These are phyloP conservation scores for Fusarium secorum DNA, from an alignment of 2,329 filamentous ascomycete genomes.

Conservation along the genomic window DNA sequence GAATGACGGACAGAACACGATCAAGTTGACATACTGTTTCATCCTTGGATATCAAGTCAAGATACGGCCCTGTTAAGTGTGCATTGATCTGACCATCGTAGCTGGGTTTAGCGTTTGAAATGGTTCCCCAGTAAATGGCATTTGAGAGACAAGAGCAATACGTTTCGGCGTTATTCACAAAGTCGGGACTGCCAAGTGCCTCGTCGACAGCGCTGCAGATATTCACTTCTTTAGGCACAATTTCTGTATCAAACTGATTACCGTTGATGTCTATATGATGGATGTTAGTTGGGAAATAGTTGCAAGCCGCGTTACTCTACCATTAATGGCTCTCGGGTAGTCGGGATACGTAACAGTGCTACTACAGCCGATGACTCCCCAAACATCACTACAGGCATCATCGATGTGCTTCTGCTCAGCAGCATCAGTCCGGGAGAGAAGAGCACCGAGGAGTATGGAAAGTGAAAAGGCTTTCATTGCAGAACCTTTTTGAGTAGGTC, in stretches of 20 bases:
- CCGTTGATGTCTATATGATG: neutral
- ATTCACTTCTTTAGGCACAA: neutral
- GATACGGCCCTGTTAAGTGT: neutral
- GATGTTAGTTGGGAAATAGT: fast-evolving
- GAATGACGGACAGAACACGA: fast-evolving
- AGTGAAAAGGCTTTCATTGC: neutral
- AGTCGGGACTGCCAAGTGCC: neutral
- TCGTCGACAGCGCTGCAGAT: neutral
- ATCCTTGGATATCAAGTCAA: neutral
- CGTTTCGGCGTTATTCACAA: neutral
- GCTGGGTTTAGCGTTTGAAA: neutral
- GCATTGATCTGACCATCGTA: neutral
- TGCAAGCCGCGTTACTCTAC: neutral
- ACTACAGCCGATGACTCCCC: neutral
- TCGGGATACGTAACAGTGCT: neutral
- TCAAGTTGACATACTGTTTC: neutral
- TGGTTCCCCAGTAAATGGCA: neutral
- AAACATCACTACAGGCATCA: neutral
- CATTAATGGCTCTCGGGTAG: neutral
- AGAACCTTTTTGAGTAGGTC: fast-evolving
- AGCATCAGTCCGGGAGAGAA: neutral
- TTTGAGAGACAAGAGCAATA: constrained; percentile 1
- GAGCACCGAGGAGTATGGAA: neutral
- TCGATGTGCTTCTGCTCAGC: neutral
- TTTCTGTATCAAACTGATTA: neutral